phyloP scores from a whole-genome alignment of 2,329 filamentous ascomycete genomes.

The Teratosphaeria destructans region DNA sequence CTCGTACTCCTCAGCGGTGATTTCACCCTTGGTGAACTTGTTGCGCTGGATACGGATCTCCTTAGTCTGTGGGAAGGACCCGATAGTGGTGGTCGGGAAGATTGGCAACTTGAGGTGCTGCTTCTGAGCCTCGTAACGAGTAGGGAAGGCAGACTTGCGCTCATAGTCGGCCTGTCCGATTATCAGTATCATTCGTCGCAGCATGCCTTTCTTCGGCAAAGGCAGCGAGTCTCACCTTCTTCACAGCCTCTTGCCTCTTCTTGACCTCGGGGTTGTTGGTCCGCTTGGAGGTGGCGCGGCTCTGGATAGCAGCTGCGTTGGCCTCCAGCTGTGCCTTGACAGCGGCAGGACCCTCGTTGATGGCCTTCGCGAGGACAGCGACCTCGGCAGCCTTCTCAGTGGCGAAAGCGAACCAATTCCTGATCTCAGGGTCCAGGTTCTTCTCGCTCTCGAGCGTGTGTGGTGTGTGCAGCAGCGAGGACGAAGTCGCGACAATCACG shows the following conservation, averaged over 20 bases:
- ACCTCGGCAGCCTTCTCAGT: slow-evolving; percentile 89
- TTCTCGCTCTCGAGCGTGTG: slow-evolving; percentile 98
- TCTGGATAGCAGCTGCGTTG: slow-evolving; percentile 88
- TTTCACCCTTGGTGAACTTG: slow-evolving; percentile 98
- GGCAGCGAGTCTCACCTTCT: slow-evolving; percentile 52
- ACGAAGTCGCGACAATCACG: slow-evolving; percentile 92
- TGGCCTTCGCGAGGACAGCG: slow-evolving; percentile 88
- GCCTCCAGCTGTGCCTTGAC: slow-evolving; percentile 86
- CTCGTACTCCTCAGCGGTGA: slow-evolving; percentile 85
- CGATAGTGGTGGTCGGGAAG: slow-evolving; percentile 98
- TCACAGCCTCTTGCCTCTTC: slow-evolving; percentile 86
- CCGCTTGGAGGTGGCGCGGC: slow-evolving; percentile 81
- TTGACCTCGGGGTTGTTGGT: slow-evolving; percentile 98
- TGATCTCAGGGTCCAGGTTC: slow-evolving; percentile 87
- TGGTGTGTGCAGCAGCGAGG: slow-evolving; percentile 94
- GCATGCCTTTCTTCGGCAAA: no score
- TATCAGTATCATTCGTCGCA: not conserved
- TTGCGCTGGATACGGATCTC: slow-evolving; percentile 94
- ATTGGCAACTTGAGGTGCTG: slow-evolving; percentile 85
- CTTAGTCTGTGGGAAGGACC: slow-evolving; percentile 98
- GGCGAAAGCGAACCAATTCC: slow-evolving; percentile 98
- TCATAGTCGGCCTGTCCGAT: slow-evolving; percentile 31
- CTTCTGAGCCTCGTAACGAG: slow-evolving; percentile 79
- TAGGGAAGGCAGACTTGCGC: slow-evolving; percentile 81
- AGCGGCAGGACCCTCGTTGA: slow-evolving; percentile 79